A percentile compares a stretch with the other conserved stretches of the same genome.
Conservation (phyloP, 345 rosid species). For the Bruguiera parviflora region DNA sequence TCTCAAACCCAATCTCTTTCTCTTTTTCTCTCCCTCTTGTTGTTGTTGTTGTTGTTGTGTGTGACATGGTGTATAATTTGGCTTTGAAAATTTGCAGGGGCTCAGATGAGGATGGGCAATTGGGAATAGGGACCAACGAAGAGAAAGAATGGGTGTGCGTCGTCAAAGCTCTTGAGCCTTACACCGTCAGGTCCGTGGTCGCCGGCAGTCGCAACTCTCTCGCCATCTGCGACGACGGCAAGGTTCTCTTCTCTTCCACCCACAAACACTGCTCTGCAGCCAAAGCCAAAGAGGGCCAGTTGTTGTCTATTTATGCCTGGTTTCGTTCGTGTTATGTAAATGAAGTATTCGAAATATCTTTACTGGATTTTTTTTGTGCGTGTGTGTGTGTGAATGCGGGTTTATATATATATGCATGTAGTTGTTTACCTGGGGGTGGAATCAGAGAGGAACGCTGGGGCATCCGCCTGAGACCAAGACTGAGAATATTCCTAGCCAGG, state of each 20-base stretch:
- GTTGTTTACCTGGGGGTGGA: conserved; percentile 99
- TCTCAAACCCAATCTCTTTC: neutral
- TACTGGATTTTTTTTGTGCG: neutral
- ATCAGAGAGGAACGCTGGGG: conserved; percentile 97
- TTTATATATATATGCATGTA: conserved; percentile 8
- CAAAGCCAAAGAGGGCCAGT: no score
- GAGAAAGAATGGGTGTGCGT: conserved; percentile 77
- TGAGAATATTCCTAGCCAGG: conserved; percentile 74
- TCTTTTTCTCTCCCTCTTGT: neutral
- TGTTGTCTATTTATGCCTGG: no score
- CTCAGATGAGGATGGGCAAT: conserved; percentile 94
- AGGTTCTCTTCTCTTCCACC: conserved; percentile 38
- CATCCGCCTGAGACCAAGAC: conserved; percentile 91
- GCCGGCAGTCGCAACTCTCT: conserved; percentile 98
- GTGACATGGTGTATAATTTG: neutral
- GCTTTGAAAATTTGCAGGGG: conserved; percentile 53
- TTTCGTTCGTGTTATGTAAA: no score
- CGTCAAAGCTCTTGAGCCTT: conserved; percentile 64
- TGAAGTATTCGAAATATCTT: no score
- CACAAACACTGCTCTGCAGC: neutral
- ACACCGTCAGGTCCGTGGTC: conserved; percentile 72
- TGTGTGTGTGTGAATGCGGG: neutral
- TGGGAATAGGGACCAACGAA: conserved; percentile 78
- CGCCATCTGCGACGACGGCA: conserved; percentile 93
- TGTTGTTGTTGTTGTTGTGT: neutral